These are phyloP conservation scores for Hymenoscyphus occultus DNA, from an alignment of 2,329 filamentous ascomycete genomes.

Conservation along the genomic window DNA sequence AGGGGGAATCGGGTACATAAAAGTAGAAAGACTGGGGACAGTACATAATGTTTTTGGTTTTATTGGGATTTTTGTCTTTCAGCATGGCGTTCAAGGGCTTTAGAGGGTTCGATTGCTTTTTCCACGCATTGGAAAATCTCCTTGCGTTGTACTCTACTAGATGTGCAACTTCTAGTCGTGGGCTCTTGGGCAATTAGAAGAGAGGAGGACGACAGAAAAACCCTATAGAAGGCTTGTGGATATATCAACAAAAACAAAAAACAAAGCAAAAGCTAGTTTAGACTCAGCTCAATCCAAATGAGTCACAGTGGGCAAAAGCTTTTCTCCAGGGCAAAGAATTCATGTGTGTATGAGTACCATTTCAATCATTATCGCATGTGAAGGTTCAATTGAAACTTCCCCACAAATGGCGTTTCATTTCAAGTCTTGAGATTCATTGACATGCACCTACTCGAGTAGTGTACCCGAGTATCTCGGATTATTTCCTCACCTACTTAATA, in stretches of 20 bases:
- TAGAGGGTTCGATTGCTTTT: conserved; percentile 3
- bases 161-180: not conserved
- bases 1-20: conserved; percentile 14
- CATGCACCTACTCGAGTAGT: too few species aligned
- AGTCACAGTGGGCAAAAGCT: not conserved
- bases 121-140: conserved; percentile 3
- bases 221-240: not conserved
- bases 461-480: too few species aligned
- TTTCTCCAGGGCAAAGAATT: not conserved
- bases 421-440: not conserved
- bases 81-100: conserved; percentile 11
- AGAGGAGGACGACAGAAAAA: not conserved
- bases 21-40: conserved; percentile 13
- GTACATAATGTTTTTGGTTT: conserved; percentile 2
- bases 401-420: not conserved
- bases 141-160: conserved; percentile 7
- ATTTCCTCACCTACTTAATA: too few species aligned
- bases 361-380: not conserved
- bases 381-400: not conserved
- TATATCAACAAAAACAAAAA: conserved; percentile 2
- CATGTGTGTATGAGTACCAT: not conserved
- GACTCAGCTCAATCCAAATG: not conserved
- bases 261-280: not conserved
- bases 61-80: not conserved
- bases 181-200: not conserved